Evolutionary conservation across 2,329 filamentous ascomycete species (phyloP), one percentile per base, ranked within the genome.

Genomic region (Colletotrichum siamense): DNA sequence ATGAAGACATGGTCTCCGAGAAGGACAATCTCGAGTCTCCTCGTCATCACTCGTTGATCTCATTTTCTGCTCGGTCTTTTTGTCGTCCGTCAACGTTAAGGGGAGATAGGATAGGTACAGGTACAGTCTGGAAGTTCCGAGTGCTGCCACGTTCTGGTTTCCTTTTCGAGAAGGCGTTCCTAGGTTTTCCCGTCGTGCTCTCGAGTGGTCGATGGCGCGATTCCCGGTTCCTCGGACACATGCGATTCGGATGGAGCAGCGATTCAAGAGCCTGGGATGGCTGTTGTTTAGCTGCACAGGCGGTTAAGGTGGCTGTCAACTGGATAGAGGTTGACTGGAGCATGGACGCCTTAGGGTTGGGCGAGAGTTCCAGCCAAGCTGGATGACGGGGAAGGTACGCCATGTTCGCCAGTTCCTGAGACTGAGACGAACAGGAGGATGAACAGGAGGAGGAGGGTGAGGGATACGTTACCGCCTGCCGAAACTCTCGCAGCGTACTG

Each of bases 351-450:
- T 44, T n/a, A 44, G 49, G 55, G 44, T 52, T 52, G n/a, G 36
- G 57, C 62, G 55, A 34, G 63, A 57, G 68, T 28, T 30, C 69
- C 30, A 63, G 49, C 59, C 55, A 26, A 73, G 44, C 12, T 52
- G 28, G 26, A 74, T 74, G 71, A 76, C 70, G 70, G 74, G 59
- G 18, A 30, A 74, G 9, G 10, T 52, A 36, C 74, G 59, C 70
- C 68, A 65, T 69, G 62, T 28, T 55, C 64, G 65, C 71, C 71
- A 69, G 52, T 52, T 74, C 30, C 74, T 74, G 64, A 69, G 70
- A 74, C 74, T 69, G 70, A 73, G 70, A 74, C 74, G 74, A 74
- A 73, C 64, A 36, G 59, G 59, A 61, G 26, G 64, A 44, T 9
- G 39, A 49, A 49, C 39, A 65, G 59, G 64, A 36, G 36, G 64